These are phyloP conservation scores for Aeschynomene evenia DNA, from an alignment of 306 rosid genomes.

Conservation along the genomic window DNA sequence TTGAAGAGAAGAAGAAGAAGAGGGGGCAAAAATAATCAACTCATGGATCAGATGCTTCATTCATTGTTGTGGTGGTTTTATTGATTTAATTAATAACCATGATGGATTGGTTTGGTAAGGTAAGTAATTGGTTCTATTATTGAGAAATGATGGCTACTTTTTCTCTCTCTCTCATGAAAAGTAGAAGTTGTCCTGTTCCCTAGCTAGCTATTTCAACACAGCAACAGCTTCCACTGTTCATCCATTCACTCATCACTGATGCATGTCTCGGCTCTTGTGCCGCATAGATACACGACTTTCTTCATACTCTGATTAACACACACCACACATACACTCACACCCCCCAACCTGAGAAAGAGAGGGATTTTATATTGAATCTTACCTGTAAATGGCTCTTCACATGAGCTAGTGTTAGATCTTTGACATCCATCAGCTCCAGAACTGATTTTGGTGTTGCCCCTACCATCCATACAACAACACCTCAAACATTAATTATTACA, in stretches of 20 bases:
- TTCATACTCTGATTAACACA: slow-evolving; percentile 49
- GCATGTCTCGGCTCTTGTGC: slow-evolving; percentile 64
- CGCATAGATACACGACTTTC: slow-evolving; percentile 41
- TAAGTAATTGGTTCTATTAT: slow-evolving; percentile 80
- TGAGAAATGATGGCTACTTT: slow-evolving; percentile 95
- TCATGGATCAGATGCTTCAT: slow-evolving; percentile 45
- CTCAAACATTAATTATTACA: neutral
- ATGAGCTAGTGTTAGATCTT: slow-evolving; percentile 95
- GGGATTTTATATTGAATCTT: slow-evolving; percentile 19
- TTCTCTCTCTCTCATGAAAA: slow-evolving; percentile 50
- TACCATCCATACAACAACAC: slow-evolving; percentile 18
- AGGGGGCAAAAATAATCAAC: neutral
- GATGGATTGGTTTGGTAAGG: slow-evolving; percentile 85
- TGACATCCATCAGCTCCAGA: slow-evolving; percentile 92
- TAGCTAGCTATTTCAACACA: slow-evolving; percentile 45
- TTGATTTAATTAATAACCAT: slow-evolving; percentile 57
- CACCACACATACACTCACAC: slow-evolving; percentile 14
- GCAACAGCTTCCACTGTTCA: slow-evolving; percentile 51
- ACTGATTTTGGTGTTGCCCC: slow-evolving; percentile 97
- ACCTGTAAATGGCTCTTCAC: slow-evolving; percentile 99
- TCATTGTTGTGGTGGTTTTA: slow-evolving; percentile 25
- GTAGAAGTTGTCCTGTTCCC: slow-evolving; percentile 79
- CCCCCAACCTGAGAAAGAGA: neutral
- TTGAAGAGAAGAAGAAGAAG: slow-evolving; percentile 17
- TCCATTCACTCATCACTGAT: slow-evolving; percentile 52